Percentiles rank a stretch among this genome's conserved stretches.
Conservation (phyloP, 371 early-diverging fungal species). For the Rhizoclosmatium hyalinum region DNA sequence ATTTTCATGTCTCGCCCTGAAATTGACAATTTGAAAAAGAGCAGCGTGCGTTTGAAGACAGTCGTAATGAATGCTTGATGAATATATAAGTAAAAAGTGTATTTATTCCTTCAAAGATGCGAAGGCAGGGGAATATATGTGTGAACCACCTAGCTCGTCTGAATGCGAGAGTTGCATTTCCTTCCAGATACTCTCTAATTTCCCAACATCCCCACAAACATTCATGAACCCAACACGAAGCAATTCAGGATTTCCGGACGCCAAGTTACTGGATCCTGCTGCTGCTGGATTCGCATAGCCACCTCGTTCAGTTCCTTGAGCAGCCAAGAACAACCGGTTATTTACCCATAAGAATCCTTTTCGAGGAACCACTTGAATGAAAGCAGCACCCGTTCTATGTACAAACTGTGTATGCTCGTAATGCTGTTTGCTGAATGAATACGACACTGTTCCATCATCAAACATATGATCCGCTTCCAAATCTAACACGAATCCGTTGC, state of each 20-base stretch:
- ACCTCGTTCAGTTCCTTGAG: background rate
- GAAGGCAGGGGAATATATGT: too few relatives aligned
- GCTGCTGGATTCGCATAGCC: constrained; percentile 1
- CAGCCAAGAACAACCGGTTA: constrained; percentile 69
- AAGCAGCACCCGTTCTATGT: constrained; percentile 88
- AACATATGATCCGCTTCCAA: constrained; percentile 86
- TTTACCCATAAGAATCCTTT: constrained; percentile 89
- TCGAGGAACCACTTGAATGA: constrained; percentile 84
- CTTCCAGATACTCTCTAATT: background rate
- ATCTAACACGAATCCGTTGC: constrained; percentile 89
- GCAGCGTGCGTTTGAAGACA: constrained; percentile 1
- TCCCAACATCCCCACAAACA: background rate
- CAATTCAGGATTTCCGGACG: background rate
- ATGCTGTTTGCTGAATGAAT: constrained; percentile 73
- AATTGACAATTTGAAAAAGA: constrained; percentile 20
- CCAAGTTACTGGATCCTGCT: background rate
- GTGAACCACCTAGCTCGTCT: too few relatives aligned
- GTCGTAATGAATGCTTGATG: constrained; percentile 24
- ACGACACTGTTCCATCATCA: constrained; percentile 59
- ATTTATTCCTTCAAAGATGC: too few relatives aligned
- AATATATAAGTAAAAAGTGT: too few relatives aligned
- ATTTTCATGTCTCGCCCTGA: constrained; percentile 11
- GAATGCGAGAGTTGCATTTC: background rate
- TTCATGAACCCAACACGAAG: background rate
- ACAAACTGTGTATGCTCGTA: constrained; percentile 88